Evolutionary conservation across 2,329 filamentous ascomycete genomes (phyloP).

Genomic region (Phialophora expanda): DNA sequence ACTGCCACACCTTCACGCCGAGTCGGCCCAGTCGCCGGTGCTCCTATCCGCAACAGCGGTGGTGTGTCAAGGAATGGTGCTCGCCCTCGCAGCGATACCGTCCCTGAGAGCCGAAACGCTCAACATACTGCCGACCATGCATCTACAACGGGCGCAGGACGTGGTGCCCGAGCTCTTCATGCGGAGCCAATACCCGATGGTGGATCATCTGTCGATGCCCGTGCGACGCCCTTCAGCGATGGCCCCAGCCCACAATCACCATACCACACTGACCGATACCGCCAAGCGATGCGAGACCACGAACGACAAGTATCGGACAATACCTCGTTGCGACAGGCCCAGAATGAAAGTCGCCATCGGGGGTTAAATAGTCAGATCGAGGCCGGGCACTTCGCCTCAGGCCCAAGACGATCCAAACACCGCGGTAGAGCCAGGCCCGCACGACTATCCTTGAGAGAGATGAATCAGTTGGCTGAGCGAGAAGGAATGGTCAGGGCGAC

Average conservation of each 20-base stretch:
- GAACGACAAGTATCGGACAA: not conserved
- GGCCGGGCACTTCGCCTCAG: too few species aligned
- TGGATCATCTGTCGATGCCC: not conserved
- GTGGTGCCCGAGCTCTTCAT: not conserved
- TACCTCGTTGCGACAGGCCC: not conserved
- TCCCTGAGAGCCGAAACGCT: not conserved
- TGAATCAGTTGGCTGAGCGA: not conserved
- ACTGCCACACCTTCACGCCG: not conserved
- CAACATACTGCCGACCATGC: not conserved
- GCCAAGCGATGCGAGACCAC: not conserved
- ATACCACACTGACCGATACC: conserved; percentile 5
- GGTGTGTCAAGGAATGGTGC: not conserved
- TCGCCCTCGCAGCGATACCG: not conserved
- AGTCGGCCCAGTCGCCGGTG: not conserved
- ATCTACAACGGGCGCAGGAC: not conserved
- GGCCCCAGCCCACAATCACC: not conserved
- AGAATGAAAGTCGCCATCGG: not conserved
- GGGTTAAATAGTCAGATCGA: not conserved
- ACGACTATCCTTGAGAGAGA: not conserved
- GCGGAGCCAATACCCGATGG: not conserved
- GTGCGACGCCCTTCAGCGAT: too few species aligned
- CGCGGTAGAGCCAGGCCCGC: not conserved
- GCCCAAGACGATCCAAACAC: not conserved
- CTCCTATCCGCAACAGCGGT: not conserved
- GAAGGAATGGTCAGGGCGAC: not conserved